A percentile compares a stretch with the other conserved stretches of the same genome.
Conservation (phyloP, 495 filamentous ascomycete species). For the Hapsidospora chrysogenum region DNA sequence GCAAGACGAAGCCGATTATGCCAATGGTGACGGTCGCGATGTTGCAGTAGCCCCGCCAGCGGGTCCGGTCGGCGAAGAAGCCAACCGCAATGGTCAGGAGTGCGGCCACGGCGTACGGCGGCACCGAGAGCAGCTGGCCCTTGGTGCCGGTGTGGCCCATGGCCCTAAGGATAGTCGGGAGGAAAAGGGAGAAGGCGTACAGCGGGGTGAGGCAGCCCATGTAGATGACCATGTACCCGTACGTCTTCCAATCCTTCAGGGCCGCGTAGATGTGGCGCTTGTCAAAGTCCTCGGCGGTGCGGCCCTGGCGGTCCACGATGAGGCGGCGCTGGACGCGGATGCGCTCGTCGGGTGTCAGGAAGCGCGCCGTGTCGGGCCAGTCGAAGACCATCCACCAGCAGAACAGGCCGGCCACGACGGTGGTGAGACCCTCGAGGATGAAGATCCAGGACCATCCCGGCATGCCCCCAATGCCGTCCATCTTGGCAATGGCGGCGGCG, state of each 20-base stretch:
- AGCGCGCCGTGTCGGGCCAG: slow-evolving; percentile 70
- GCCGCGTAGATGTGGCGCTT: slow-evolving; percentile 59
- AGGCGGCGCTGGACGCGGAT: slow-evolving; percentile 58
- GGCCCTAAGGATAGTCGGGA: slow-evolving; percentile 67
- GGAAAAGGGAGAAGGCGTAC: slow-evolving; percentile 83
- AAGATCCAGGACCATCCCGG: slow-evolving; percentile 80
- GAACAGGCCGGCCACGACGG: slow-evolving; percentile 51
- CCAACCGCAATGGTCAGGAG: slow-evolving; percentile 62
- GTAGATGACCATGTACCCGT: slow-evolving; percentile 55
- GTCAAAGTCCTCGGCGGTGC: slow-evolving; percentile 64
- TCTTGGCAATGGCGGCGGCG: slow-evolving; percentile 58
- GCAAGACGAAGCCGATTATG: slow-evolving; percentile 64
- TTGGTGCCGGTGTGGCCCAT: slow-evolving; percentile 51
- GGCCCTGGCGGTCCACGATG: slow-evolving; percentile 57
- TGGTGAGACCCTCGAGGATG: slow-evolving; percentile 60
- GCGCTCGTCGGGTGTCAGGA: slow-evolving; percentile 57
- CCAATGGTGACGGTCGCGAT: slow-evolving; percentile 55
- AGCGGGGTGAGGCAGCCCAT: slow-evolving; percentile 63
- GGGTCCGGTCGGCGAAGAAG: slow-evolving; percentile 63
- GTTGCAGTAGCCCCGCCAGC: slow-evolving; percentile 67
- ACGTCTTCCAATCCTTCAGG: slow-evolving; percentile 81
- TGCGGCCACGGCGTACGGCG: slow-evolving; percentile 75
- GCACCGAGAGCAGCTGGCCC: slow-evolving; percentile 72
- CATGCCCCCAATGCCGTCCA: slow-evolving; percentile 52
- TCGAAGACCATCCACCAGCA: slow-evolving; percentile 83